These are phyloP conservation scores for Coprinopsis strossmayeri DNA, from an alignment of 768 basidiomycete species.

Conservation along the genomic window DNA sequence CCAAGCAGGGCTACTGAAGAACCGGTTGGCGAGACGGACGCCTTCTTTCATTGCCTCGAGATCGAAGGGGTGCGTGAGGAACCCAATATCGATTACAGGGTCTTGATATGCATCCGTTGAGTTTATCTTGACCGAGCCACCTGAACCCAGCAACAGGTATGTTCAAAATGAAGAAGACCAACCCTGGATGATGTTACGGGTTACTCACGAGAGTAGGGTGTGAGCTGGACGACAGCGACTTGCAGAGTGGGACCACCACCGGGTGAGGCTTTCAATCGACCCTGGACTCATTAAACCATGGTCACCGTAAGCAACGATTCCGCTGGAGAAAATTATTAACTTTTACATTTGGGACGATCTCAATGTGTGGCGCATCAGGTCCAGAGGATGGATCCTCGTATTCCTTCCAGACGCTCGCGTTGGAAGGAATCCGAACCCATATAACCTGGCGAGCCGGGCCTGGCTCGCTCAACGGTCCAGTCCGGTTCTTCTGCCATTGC, in stretches of 20 bases:
- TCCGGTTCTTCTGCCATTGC: slow-evolving; percentile 18
- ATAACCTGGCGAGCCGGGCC: slow-evolving; percentile 14
- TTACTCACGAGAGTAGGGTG: slow-evolving; percentile 11
- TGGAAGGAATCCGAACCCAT: slow-evolving; percentile 17
- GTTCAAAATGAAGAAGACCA: not conserved
- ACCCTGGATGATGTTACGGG: not conserved
- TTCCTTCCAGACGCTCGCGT: slow-evolving; percentile 13
- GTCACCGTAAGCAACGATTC: no score
- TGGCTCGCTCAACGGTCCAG: slow-evolving; percentile 16
- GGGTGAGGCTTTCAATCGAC: no score
- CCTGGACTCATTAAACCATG: no score
- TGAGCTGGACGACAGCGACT: not conserved
- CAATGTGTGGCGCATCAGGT: slow-evolving; percentile 18
- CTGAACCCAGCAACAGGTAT: not conserved
- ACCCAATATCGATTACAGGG: slow-evolving; percentile 20
- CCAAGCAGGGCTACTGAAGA: slow-evolving; percentile 18
- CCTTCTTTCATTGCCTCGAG: slow-evolving; percentile 17
- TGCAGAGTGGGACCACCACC: not conserved
- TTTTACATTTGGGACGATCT: slow-evolving; percentile 11
- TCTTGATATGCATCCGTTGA: slow-evolving; percentile 15
- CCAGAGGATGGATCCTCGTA: slow-evolving; percentile 21
- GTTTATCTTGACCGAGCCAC: slow-evolving; percentile 8
- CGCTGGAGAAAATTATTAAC: not conserved
- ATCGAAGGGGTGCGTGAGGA: slow-evolving; percentile 18
- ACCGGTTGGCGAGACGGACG: slow-evolving; percentile 10